Evolutionary conservation across 805 yeast species (phyloP).

Genomic region (Torulaspora microellipsoides): DNA sequence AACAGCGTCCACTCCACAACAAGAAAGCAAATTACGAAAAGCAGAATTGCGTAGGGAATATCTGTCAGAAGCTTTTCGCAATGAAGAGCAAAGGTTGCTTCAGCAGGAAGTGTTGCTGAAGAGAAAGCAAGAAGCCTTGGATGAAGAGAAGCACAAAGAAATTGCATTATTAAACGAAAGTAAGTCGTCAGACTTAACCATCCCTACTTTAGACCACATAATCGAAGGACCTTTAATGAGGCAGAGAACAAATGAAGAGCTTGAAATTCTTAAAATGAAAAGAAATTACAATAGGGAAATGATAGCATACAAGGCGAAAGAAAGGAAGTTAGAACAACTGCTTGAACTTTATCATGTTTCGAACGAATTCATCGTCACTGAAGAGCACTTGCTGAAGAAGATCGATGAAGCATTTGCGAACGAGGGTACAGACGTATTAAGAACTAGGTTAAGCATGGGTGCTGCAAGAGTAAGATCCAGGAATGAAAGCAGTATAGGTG

Average conservation of each 20-base stretch:
- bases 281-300: slow-evolving; percentile 62
- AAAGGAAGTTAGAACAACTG: slow-evolving; percentile 50
- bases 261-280: slow-evolving; percentile 50
- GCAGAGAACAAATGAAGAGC: slow-evolving; percentile 68
- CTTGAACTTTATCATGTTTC: slow-evolving; percentile 71
- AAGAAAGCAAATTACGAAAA: slow-evolving; percentile 30
- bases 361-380: slow-evolving; percentile 65
- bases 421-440: slow-evolving; percentile 21
- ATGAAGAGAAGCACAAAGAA: slow-evolving; percentile 35
- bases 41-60: slow-evolving; percentile 70
- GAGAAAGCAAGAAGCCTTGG: slow-evolving; percentile 36
- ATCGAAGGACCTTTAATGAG: slow-evolving; percentile 67
- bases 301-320: slow-evolving; percentile 48
- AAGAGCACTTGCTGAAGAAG: slow-evolving; percentile 46
- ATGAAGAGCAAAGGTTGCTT: slow-evolving; percentile 48
- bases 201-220: slow-evolving; percentile 72
- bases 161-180: slow-evolving; percentile 22
- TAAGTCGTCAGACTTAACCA: slow-evolving; percentile 47
- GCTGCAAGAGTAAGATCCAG: slow-evolving; percentile 18
- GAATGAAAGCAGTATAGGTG: slow-evolving; percentile 28
- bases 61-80: slow-evolving; percentile 55
- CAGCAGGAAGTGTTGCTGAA: slow-evolving; percentile 28
- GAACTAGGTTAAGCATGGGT: slow-evolving; percentile 19
- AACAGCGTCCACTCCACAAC: slow-evolving; percentile 23
- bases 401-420: slow-evolving; percentile 26